phyloP scores from a whole-genome alignment of 441 rosid species.

The Hura crepitans region DNA sequence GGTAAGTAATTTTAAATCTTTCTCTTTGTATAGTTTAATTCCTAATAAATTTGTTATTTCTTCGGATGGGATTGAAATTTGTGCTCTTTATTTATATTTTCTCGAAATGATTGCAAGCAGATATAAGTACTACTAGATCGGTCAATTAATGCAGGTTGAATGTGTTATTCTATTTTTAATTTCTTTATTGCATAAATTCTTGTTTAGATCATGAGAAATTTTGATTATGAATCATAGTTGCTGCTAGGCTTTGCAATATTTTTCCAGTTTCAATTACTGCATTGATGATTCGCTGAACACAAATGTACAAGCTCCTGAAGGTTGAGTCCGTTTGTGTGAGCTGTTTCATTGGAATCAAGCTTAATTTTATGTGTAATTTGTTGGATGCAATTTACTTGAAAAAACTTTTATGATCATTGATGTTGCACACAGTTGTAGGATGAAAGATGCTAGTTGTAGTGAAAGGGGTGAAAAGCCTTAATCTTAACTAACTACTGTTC shows the following conservation, averaged over 20 bases:
- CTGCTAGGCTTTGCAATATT: neutral
- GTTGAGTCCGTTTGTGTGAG: neutral
- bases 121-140: neutral
- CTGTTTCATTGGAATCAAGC: neutral
- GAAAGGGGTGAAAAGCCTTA: neutral
- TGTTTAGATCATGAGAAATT: neutral
- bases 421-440: neutral
- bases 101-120: neutral
- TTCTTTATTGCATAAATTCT: neutral
- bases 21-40: neutral
- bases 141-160: neutral
- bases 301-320: too few species aligned
- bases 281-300: neutral
- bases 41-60: neutral
- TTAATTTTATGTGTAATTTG: neutral
- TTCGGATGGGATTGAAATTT: neutral
- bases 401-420: neutral
- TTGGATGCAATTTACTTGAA: neutral
- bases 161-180: neutral
- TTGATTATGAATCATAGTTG: neutral
- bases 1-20: constrained; percentile 36
- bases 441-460: neutral
- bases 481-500: neutral
- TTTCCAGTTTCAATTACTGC: neutral
- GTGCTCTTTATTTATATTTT: neutral